These are phyloP conservation scores for Kandelia obovata DNA, from an alignment of 345 rosid species.

Conservation along the genomic window DNA sequence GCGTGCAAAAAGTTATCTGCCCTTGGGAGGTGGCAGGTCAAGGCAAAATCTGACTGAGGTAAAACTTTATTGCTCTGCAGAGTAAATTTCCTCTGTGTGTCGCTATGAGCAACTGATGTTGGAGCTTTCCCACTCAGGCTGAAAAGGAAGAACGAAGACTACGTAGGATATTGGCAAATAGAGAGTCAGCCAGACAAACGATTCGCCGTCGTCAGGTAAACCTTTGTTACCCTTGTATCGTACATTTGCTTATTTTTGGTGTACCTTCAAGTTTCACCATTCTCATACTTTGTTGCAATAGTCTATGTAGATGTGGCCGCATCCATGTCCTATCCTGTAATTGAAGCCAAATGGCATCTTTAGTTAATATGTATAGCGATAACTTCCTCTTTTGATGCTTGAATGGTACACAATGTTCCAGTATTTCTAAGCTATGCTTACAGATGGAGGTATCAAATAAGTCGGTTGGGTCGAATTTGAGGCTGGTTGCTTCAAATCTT, in stretches of 20 bases:
- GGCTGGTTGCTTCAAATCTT: no score
- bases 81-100: slow-evolving; percentile 1
- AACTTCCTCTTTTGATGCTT: no score
- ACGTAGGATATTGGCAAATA: slow-evolving; percentile 79
- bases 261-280: not conserved
- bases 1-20: slow-evolving; percentile 26
- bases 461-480: no score
- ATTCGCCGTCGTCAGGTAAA: slow-evolving; percentile 86
- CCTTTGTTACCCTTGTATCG: not conserved
- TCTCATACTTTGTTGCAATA: not conserved
- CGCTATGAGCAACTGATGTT: slow-evolving; percentile 1
- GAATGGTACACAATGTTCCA: no score
- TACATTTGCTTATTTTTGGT: no score
- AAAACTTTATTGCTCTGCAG: not conserved
- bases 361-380: no score
- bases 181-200: slow-evolving; percentile 96
- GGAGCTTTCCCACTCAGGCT: slow-evolving; percentile 42
- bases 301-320: no score
- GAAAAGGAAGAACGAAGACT: slow-evolving; percentile 80
- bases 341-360: no score
- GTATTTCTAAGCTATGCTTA: no score
- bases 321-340: no score
- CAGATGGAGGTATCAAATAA: no score
- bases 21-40: slow-evolving; percentile 53
- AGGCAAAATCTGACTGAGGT: slow-evolving; percentile 84